Percentiles rank a stretch among this genome's conserved stretches.
Evolutionary conservation across 176 grass and related monocot genomes (phyloP).

Genomic region (Raddia distichophylla): DNA sequence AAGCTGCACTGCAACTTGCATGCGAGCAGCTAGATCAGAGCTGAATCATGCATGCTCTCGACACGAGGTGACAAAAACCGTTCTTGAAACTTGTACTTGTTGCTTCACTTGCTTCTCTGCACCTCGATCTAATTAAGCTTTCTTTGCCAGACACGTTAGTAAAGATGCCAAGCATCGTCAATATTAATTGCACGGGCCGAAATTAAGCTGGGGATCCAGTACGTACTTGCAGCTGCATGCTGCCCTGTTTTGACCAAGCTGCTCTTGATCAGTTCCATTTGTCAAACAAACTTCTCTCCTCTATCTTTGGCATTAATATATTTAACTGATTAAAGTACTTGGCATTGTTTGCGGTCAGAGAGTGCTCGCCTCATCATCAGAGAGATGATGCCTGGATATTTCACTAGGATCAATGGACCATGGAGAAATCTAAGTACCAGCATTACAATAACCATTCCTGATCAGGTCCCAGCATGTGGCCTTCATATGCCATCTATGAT

Average conservation of each 20-base stretch:
- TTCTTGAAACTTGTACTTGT: slow-evolving; percentile 41
- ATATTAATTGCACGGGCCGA: slow-evolving; percentile 23
- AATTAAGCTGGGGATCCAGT: not conserved
- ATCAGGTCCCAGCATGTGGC: slow-evolving; percentile 37
- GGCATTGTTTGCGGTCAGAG: slow-evolving; percentile 32
- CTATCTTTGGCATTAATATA: not conserved
- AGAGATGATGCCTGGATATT: slow-evolving; percentile 19
- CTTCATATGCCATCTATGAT: slow-evolving; percentile 36
- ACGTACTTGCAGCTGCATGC: not conserved
- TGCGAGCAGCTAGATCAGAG: not conserved
- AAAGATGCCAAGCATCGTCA: not conserved
- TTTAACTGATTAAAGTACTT: slow-evolving; percentile 24
- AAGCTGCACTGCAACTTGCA: slow-evolving; percentile 28
- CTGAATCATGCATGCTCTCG: slow-evolving; percentile 36
- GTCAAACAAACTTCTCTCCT: not conserved
- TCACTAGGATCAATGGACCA: slow-evolving; percentile 17
- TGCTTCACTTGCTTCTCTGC: not conserved
- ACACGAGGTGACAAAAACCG: not conserved
- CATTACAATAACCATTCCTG: slow-evolving; percentile 17
- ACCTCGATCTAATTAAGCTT: slow-evolving; percentile 9
- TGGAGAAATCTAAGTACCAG: slow-evolving; percentile 29
- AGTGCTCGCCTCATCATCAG: not conserved
- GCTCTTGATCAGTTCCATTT: not conserved
- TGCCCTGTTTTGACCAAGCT: not conserved
- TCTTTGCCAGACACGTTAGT: not conserved